phyloP scores from a whole-genome alignment of 805 yeast species.

The Candida alai region DNA sequence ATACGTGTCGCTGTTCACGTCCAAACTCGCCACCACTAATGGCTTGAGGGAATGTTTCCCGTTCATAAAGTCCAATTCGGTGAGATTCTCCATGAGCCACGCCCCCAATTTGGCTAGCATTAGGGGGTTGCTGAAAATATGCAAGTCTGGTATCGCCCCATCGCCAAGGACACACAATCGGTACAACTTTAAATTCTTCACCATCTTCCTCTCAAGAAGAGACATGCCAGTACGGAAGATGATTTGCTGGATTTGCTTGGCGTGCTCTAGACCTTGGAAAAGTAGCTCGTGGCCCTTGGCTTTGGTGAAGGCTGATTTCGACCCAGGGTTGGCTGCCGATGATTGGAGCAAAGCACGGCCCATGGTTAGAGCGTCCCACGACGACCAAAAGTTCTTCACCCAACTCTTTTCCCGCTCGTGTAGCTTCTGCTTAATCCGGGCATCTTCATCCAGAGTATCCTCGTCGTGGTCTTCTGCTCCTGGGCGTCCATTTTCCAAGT shows the following conservation, averaged over 20 bases:
- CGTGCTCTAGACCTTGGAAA: slow-evolving; percentile 71
- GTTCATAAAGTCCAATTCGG: slow-evolving; percentile 60
- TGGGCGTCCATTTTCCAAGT: slow-evolving; percentile 3
- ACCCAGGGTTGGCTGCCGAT: slow-evolving; percentile 9
- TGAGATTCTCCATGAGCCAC: slow-evolving; percentile 88
- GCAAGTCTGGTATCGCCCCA: slow-evolving; percentile 68
- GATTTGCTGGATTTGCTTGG: slow-evolving; percentile 78
- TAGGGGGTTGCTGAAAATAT: slow-evolving; percentile 78
- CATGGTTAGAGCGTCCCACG: slow-evolving; percentile 51
- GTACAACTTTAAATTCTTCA: slow-evolving; percentile 76
- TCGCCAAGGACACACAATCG: slow-evolving; percentile 86
- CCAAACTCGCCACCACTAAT: slow-evolving; percentile 79
- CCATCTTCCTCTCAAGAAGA: slow-evolving; percentile 75
- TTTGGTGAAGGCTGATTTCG: slow-evolving; percentile 21
- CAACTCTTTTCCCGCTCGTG: slow-evolving; percentile 54
- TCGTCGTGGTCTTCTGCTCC: slow-evolving; percentile 17
- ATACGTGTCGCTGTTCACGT: slow-evolving; percentile 69
- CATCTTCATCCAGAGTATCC: slow-evolving; percentile 16
- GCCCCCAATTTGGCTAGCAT: slow-evolving; percentile 79
- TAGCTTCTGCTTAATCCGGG: slow-evolving; percentile 26
- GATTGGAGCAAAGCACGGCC: slow-evolving; percentile 14
- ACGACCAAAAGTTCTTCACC: slow-evolving; percentile 68
- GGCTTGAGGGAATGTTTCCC: slow-evolving; percentile 55
- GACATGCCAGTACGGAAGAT: slow-evolving; percentile 87
- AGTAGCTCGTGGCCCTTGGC: slow-evolving; percentile 50